Evolutionary conservation across 2,329 filamentous ascomycete genomes (phyloP).

Genomic region (Fusarium algeriense): DNA sequence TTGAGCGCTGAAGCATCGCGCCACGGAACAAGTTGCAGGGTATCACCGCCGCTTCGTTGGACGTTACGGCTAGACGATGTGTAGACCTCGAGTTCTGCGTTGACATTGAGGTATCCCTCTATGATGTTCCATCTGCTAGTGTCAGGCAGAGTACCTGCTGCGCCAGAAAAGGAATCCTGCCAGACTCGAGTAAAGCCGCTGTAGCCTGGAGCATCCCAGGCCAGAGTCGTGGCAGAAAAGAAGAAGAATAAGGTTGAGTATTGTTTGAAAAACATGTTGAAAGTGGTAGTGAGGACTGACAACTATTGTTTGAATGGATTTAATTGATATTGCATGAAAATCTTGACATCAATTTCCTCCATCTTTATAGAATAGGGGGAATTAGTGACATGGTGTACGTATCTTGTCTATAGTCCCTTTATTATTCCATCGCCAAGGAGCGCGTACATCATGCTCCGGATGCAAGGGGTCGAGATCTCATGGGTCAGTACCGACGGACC

Average conservation of each 20-base stretch:
- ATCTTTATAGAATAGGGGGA: background rate
- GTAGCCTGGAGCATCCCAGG: constrained; percentile 52
- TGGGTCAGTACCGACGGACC: background rate
- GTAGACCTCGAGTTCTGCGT: constrained; percentile 63
- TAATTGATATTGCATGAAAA: background rate
- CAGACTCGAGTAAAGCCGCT: constrained; percentile 57
- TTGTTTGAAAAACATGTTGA: constrained; percentile 19
- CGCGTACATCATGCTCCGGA: background rate
- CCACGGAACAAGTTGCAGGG: constrained; percentile 63
- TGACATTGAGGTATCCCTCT: constrained; percentile 55
- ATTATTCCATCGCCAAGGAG: background rate
- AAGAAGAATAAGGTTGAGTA: background rate
- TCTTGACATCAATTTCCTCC: too few relatives aligned
- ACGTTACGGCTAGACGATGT: constrained; percentile 58
- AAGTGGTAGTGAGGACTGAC: background rate
- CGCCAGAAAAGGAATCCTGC: constrained; percentile 60
- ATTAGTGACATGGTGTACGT: background rate
- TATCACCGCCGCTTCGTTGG: constrained; percentile 62
- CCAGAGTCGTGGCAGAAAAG: background rate
- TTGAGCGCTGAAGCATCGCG: constrained; percentile 48
- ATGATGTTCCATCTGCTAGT: constrained; percentile 60
- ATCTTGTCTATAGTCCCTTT: background rate
- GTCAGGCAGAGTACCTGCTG: constrained; percentile 54
- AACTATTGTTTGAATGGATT: background rate
- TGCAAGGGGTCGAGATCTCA: background rate